Conservation (phyloP, 2,329 filamentous ascomycete genomes). For the Apiospora phragmitis region DNA sequence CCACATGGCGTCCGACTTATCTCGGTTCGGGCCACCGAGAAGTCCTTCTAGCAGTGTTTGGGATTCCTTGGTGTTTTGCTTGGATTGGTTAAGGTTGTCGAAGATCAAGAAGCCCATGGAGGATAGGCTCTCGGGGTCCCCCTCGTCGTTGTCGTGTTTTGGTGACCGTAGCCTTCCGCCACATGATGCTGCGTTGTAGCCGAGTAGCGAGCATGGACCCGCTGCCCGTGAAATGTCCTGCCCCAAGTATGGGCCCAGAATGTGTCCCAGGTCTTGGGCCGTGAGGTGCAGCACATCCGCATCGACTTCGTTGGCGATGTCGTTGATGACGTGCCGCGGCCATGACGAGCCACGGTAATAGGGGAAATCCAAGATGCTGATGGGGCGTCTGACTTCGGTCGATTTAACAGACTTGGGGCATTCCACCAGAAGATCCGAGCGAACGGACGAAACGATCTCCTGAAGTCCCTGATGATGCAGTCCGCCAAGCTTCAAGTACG, state of each 20-base stretch:
- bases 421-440: constrained; percentile 25
- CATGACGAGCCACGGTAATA: constrained; percentile 25
- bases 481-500: constrained; percentile 17
- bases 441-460: constrained; percentile 25
- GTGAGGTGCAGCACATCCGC: constrained; percentile 70
- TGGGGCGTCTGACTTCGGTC: constrained; percentile 27
- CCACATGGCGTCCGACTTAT: constrained; percentile 51
- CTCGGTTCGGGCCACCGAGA: constrained; percentile 37
- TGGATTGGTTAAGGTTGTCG: constrained; percentile 20
- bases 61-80: constrained; percentile 26
- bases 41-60: constrained; percentile 43
- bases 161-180: constrained; percentile 43
- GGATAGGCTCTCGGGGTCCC: constrained; percentile 11
- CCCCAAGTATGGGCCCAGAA: constrained; percentile 70
- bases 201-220: constrained; percentile 53
- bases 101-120: constrained; percentile 18
- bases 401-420: constrained; percentile 25
- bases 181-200: constrained; percentile 56
- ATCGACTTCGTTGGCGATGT: constrained; percentile 59
- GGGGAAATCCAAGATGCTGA: constrained; percentile 28
- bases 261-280: constrained; percentile 67
- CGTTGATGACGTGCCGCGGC: constrained; percentile 43
- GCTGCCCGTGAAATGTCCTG: constrained; percentile 50
- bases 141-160: constrained; percentile 18
- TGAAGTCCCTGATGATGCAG: constrained; percentile 22